Evolutionary conservation across 495 filamentous ascomycete genomes (phyloP).

Genomic region (Chaetomidium leptoderma): DNA sequence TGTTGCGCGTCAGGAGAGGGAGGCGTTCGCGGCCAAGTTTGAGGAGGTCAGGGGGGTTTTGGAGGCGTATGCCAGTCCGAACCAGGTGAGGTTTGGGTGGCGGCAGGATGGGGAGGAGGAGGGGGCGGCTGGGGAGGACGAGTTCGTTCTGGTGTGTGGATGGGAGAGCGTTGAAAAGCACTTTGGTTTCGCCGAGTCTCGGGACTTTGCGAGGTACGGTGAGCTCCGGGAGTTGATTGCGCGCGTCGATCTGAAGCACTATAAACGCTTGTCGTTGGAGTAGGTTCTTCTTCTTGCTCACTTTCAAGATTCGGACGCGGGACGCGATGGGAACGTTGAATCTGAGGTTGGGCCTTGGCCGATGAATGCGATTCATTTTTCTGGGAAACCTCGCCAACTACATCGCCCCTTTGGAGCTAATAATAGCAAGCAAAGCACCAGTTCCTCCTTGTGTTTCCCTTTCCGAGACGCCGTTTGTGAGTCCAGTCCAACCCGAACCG

Average conservation of each 20-base stretch:
- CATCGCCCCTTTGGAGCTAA: constrained; percentile 13
- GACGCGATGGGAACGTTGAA: background rate
- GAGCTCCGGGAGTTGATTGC: constrained; percentile 31
- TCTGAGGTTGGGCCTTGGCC: constrained; percentile 17
- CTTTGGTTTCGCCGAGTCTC: constrained; percentile 36
- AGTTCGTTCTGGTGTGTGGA: constrained; percentile 51
- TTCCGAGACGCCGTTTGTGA: constrained; percentile 42
- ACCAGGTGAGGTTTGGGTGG: constrained; percentile 43
- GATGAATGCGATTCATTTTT: constrained; percentile 30
- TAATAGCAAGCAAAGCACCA: constrained; percentile 5
- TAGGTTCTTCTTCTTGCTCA: too few species aligned
- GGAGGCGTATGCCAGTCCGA: constrained; percentile 40
- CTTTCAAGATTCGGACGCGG: too few species aligned
- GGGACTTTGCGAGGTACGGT: constrained; percentile 38
- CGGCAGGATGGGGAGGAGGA: constrained; percentile 43
- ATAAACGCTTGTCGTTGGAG: constrained; percentile 28
- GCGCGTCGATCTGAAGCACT: constrained; percentile 45
- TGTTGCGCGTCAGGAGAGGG: constrained; percentile 39
- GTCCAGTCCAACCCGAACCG: constrained; percentile 16
- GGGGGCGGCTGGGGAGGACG: constrained; percentile 43
- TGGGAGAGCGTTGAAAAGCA: constrained; percentile 49
- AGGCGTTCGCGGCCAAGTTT: constrained; percentile 39
- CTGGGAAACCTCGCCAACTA: constrained; percentile 15
- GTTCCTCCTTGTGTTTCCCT: constrained; percentile 14
- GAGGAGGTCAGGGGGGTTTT: constrained; percentile 39